Conservation (phyloP, 305 asterid species). For the Ilex paraguariensis region DNA sequence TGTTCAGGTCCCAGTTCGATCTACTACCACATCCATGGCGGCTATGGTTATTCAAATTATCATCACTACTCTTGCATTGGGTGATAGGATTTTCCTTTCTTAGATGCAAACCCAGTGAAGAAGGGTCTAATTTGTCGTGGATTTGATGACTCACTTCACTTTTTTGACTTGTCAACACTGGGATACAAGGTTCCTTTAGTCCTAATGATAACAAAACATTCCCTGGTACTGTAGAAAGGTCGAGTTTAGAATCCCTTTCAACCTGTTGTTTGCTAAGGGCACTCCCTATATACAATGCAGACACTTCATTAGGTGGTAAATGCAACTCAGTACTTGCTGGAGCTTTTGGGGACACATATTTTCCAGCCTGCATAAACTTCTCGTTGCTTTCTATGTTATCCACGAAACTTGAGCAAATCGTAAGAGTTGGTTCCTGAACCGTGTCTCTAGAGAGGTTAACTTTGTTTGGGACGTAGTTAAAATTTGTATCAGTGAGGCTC, state of each 20-base stretch:
- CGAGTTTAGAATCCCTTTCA: conserved; percentile 26
- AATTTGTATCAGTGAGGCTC: conserved; percentile 2
- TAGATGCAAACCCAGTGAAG: conserved; percentile 45
- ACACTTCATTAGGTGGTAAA: conserved; percentile 10
- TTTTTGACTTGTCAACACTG: conserved; percentile 22
- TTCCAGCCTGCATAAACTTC: conserved; percentile 23
- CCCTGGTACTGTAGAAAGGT: conserved; percentile 29
- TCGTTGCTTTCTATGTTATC: conserved; percentile 22
- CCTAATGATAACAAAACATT: conserved; percentile 41
- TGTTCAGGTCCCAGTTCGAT: conserved; percentile 85
- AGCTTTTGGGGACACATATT: conserved; percentile 22
- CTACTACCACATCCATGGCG: conserved; percentile 33
- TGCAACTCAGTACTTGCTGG: conserved; percentile 8
- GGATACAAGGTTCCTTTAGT: conserved; percentile 26
- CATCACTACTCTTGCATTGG: conserved; percentile 21
- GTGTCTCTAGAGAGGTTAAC: conserved; percentile 23
- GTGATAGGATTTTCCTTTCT: conserved; percentile 24
- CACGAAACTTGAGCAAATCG: conserved; percentile 20
- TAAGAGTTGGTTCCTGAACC: conserved; percentile 25
- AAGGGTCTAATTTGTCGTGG: conserved; percentile 39
- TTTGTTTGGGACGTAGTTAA: conserved; percentile 16
- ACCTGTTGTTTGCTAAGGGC: conserved; percentile 23
- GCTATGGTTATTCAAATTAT: conserved; percentile 17
- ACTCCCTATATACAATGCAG: conserved; percentile 31
- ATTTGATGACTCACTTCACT: conserved; percentile 15